Evolutionary conservation across 805 yeast species (phyloP).

Genomic region (Sugiyamaella lignohabitans): DNA sequence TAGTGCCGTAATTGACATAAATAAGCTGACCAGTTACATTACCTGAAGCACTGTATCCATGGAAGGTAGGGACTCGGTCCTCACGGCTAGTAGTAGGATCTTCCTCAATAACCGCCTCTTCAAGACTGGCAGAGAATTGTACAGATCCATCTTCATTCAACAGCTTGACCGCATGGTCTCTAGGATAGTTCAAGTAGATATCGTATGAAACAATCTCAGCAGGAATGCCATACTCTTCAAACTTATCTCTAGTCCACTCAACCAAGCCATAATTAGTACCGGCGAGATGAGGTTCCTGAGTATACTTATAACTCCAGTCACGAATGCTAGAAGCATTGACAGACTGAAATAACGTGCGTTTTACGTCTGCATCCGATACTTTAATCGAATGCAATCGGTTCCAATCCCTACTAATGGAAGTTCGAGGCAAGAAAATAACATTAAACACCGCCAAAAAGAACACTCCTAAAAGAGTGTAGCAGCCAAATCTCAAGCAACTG

Average conservation of each 20-base stretch:
- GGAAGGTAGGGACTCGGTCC: constrained; percentile 60
- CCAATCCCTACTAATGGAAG: constrained; percentile 75
- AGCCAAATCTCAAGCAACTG: constrained; percentile 8
- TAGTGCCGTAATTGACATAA: constrained; percentile 64
- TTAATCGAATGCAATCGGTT: constrained; percentile 63
- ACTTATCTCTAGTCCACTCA: constrained; percentile 53
- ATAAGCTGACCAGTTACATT: constrained; percentile 61
- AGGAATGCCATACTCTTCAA: constrained; percentile 53
- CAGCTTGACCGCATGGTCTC: constrained; percentile 45
- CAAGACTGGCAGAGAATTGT: constrained; percentile 46
- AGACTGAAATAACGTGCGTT: constrained; percentile 49
- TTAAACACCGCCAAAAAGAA: constrained; percentile 50
- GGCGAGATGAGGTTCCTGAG: constrained; percentile 52
- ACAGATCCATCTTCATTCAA: constrained; percentile 31
- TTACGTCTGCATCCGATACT: constrained; percentile 62
- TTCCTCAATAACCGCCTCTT: constrained; percentile 46
- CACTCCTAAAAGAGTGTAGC: constrained; percentile 37
- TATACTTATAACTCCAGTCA: constrained; percentile 49
- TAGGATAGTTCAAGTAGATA: constrained; percentile 59
- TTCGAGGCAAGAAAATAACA: constrained; percentile 72
- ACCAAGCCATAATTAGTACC: constrained; percentile 35
- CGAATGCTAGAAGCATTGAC: constrained; percentile 35
- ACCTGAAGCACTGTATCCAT: constrained; percentile 71
- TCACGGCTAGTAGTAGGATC: constrained; percentile 43
- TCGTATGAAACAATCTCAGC: constrained; percentile 51